A percentile compares a stretch with the other conserved stretches of the same genome.
phyloP scores from a whole-genome alignment of 2,329 filamentous ascomycete species.

The Emericellopsis atlantica region DNA sequence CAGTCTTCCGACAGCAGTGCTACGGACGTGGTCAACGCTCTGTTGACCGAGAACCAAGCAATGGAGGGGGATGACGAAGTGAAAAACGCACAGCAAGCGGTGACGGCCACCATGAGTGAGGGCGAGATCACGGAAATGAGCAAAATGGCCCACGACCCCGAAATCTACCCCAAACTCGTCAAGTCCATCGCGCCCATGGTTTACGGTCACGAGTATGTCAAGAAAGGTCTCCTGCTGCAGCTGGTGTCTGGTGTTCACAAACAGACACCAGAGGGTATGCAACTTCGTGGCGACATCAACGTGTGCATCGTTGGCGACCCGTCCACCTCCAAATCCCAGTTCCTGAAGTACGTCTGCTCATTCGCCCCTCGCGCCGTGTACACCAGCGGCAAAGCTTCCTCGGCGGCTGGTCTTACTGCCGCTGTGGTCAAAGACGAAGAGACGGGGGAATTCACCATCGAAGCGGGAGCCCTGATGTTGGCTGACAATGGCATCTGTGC shows the following conservation, averaged over 20 bases:
- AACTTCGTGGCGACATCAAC: constrained; percentile 93
- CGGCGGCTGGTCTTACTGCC: constrained; percentile 90
- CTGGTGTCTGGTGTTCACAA: constrained; percentile 95
- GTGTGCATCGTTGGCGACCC: constrained; percentile 97
- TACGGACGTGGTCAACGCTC: constrained; percentile 70
- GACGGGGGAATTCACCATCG: constrained; percentile 96
- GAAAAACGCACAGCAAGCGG: constrained; percentile 79
- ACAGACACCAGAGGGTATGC: constrained; percentile 84
- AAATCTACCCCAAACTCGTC: constrained; percentile 87
- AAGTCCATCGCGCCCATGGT: constrained; percentile 94
- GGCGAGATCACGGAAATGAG: constrained; percentile 86
- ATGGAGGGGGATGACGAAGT: constrained; percentile 57
- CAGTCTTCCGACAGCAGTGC: constrained; percentile 52
- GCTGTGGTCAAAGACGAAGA: constrained; percentile 97
- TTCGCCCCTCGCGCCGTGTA: constrained; percentile 96
- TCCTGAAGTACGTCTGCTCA: constrained; percentile 94
- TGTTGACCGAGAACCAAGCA: constrained; percentile 47
- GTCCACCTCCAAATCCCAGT: constrained; percentile 94
- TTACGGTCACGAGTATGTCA: constrained; percentile 93
- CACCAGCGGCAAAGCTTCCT: constrained; percentile 94
- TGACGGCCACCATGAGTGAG: constrained; percentile 73
- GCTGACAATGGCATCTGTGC: constrained; percentile 95
- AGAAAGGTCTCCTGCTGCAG: constrained; percentile 89
- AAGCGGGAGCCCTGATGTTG: constrained; percentile 94
- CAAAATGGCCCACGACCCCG: constrained; percentile 86